Conservation (phyloP, 2,329 filamentous ascomycete species). For the Fusarium sp. region DNA sequence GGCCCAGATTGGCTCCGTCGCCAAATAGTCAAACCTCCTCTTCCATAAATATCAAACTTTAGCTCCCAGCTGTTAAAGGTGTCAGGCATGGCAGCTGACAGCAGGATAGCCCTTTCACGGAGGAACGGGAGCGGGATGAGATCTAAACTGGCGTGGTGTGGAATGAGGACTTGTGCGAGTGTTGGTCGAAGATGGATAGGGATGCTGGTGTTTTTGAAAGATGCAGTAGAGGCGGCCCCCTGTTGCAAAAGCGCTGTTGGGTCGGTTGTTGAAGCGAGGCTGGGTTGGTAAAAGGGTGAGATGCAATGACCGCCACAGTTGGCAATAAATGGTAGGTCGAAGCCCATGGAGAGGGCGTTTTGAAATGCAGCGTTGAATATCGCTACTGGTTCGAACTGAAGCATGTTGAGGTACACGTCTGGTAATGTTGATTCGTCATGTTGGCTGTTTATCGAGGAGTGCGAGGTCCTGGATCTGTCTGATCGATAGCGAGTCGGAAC, state of each 20-base stretch:
- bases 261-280: not conserved
- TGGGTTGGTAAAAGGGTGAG: slow-evolving; percentile 43
- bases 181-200: slow-evolving; percentile 41
- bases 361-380: slow-evolving; percentile 36
- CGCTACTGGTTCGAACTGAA: slow-evolving; percentile 28
- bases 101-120: slow-evolving; percentile 42
- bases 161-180: slow-evolving; percentile 42
- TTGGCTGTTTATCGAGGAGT: not conserved
- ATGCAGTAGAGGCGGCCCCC: not conserved
- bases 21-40: slow-evolving; percentile 39
- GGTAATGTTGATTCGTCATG: not conserved
- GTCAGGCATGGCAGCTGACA: slow-evolving; percentile 38
- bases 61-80: slow-evolving; percentile 41
- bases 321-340: slow-evolving; percentile 23
- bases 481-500: not conserved
- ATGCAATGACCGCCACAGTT: slow-evolving; percentile 22
- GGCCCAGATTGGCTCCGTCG: not conserved
- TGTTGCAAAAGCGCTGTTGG: slow-evolving; percentile 14
- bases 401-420: slow-evolving; percentile 25
- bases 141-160: slow-evolving; percentile 42
- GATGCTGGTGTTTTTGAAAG: slow-evolving; percentile 3
- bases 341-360: slow-evolving; percentile 36
- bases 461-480: too few species aligned
- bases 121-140: slow-evolving; percentile 42
- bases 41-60: slow-evolving; percentile 42